Evolutionary conservation across 306 rosid species (phyloP).

Genomic region (Cucurbita moschata): DNA sequence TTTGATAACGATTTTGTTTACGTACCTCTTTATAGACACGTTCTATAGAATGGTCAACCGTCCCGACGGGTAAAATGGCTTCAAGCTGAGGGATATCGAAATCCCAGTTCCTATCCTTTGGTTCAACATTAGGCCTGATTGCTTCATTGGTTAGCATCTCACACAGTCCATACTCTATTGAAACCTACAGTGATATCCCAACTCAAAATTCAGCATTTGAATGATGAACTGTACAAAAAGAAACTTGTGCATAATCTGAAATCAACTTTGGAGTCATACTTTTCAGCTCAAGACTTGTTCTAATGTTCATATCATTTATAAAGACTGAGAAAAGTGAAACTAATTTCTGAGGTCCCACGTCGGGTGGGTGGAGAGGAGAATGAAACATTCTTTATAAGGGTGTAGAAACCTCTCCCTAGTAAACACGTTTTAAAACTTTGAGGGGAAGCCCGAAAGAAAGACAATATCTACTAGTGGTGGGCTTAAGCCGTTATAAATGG

Average conservation of each 20-base stretch:
- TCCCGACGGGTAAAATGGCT: conserved; percentile 54
- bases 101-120: conserved; percentile 65
- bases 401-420: too few species aligned
- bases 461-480: too few species aligned
- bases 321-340: background rate
- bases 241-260: background rate
- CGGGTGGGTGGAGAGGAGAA: too few species aligned
- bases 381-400: too few species aligned
- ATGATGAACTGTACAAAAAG: background rate
- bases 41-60: conserved; percentile 42
- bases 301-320: background rate
- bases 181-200: conserved; percentile 28
- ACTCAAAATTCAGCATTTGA: background rate
- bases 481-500: too few species aligned
- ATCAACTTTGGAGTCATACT: background rate
- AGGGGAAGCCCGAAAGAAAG: too few species aligned
- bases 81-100: conserved; percentile 55
- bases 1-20: background rate
- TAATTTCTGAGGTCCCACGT: background rate
- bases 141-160: conserved; percentile 66
- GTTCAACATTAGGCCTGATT: conserved; percentile 32
- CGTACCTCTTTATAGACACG: conserved; percentile 55
- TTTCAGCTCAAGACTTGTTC: background rate
- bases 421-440: too few species aligned
- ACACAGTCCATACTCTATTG: conserved; percentile 78